These are phyloP conservation scores for Candida nonsorbophila DNA, from an alignment of 805 yeast genomes.

Conservation along the genomic window DNA sequence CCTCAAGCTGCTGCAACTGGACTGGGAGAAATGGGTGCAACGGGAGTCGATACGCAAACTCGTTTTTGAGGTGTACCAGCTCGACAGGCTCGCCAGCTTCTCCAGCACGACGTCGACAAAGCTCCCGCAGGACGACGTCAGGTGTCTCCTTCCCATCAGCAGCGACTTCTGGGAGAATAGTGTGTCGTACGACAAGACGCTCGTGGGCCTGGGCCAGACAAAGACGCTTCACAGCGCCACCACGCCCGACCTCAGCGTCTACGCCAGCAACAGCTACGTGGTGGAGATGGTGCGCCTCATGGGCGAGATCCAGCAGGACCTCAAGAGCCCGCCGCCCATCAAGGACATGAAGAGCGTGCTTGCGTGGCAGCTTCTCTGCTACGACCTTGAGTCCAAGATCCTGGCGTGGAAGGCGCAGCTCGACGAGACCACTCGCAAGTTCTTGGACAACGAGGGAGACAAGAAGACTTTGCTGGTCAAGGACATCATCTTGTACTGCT, in stretches of 20 bases:
- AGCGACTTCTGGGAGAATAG: constrained; percentile 7
- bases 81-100: constrained; percentile 10
- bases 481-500: constrained; percentile 9
- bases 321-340: constrained; percentile 10
- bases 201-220: constrained; percentile 6
- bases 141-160: constrained; percentile 8
- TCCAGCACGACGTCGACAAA: constrained; percentile 9
- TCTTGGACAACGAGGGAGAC: constrained; percentile 5
- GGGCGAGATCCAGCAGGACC: constrained; percentile 9
- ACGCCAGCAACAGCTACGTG: constrained; percentile 8
- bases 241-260: constrained; percentile 2
- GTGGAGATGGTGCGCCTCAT: constrained; percentile 10
- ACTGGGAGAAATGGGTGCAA: constrained; percentile 11
- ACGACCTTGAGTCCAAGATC: constrained; percentile 10
- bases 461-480: constrained; percentile 4
- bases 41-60: constrained; percentile 8
- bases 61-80: constrained; percentile 13
- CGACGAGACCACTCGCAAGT: constrained; percentile 4
- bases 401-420: constrained; percentile 10
- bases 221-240: constrained; percentile 2
- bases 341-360: constrained; percentile 10
- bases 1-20: constrained; percentile 1
- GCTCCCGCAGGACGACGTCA: constrained; percentile 7
- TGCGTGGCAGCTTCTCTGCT: constrained; percentile 12
- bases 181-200: constrained; percentile 2